Conservation (phyloP, 1,139 yeast species). For the Yamadazyma triangularis region DNA sequence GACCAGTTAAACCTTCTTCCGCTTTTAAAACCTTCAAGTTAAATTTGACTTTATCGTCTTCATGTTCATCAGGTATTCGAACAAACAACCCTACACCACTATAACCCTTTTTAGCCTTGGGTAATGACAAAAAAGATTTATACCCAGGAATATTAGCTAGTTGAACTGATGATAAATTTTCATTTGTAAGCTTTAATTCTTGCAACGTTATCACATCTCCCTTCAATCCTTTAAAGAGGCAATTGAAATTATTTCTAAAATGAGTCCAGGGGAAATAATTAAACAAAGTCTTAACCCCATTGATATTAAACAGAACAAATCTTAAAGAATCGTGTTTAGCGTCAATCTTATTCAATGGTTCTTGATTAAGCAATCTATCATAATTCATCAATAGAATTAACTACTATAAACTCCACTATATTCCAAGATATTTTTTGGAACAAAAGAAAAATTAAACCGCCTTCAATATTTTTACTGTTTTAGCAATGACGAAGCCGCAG, state of each 20-base stretch:
- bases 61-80: slow-evolving; percentile 41
- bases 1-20: slow-evolving; percentile 90
- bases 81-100: slow-evolving; percentile 90
- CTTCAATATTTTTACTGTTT: too few species aligned
- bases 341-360: slow-evolving; percentile 5
- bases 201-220: slow-evolving; percentile 82
- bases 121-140: slow-evolving; percentile 65
- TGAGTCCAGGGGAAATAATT: slow-evolving; percentile 82
- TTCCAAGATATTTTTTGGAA: too few species aligned
- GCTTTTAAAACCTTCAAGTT: slow-evolving; percentile 58
- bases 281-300: slow-evolving; percentile 75
- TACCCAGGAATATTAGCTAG: slow-evolving; percentile 60
- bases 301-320: slow-evolving; percentile 74
- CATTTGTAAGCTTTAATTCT: slow-evolving; percentile 68
- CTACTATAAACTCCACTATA: too few species aligned
- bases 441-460: too few species aligned
- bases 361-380: background rate
- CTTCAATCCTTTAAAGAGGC: slow-evolving; percentile 49
- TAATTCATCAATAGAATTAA: background rate
- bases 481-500: too few species aligned
- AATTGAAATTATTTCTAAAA: slow-evolving; percentile 39
- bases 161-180: slow-evolving; percentile 35
- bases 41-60: slow-evolving; percentile 28
- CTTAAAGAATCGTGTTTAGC: slow-evolving; percentile 22
- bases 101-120: slow-evolving; percentile 69